These are phyloP conservation scores for Xylariaceae sp. DNA, from an alignment of 2,329 filamentous ascomycete genomes.

Conservation along the genomic window DNA sequence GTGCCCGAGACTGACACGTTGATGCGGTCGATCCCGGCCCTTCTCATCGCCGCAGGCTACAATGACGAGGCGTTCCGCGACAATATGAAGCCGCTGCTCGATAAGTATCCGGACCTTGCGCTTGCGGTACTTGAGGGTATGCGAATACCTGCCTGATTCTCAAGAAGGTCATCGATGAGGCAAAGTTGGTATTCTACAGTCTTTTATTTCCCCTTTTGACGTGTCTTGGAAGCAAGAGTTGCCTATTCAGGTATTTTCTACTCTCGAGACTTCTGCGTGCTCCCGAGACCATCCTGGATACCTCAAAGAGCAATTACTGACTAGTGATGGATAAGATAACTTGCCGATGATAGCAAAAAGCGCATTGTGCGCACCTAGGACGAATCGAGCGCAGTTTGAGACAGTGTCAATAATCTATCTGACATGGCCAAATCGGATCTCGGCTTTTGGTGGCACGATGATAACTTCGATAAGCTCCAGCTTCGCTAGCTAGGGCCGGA, in stretches of 20 bases:
- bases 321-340: slow-evolving; percentile 12
- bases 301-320: no score
- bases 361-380: not conserved
- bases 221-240: no score
- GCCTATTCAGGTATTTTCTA: no score
- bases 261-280: no score
- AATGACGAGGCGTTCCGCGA: slow-evolving; percentile 15
- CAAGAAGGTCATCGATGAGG: no score
- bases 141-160: slow-evolving; percentile 5
- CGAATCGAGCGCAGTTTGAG: slow-evolving; percentile 5
- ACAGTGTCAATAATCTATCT: slow-evolving; percentile 18
- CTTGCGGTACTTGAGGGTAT: slow-evolving; percentile 13
- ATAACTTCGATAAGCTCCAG: slow-evolving; percentile 1
- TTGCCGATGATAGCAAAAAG: slow-evolving; percentile 3
- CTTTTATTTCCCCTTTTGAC: no score
- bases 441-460: not conserved
- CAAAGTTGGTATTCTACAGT: no score
- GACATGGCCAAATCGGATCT: not conserved
- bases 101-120: slow-evolving; percentile 12
- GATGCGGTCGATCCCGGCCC: slow-evolving; percentile 28
- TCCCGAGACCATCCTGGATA: no score
- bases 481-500: slow-evolving; percentile 12
- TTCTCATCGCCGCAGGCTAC: slow-evolving; percentile 22
- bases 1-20: slow-evolving; percentile 27
- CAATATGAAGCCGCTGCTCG: slow-evolving; percentile 17